Conservation (phyloP, 106 monocot species). For the Platanthera guangdongensis region DNA sequence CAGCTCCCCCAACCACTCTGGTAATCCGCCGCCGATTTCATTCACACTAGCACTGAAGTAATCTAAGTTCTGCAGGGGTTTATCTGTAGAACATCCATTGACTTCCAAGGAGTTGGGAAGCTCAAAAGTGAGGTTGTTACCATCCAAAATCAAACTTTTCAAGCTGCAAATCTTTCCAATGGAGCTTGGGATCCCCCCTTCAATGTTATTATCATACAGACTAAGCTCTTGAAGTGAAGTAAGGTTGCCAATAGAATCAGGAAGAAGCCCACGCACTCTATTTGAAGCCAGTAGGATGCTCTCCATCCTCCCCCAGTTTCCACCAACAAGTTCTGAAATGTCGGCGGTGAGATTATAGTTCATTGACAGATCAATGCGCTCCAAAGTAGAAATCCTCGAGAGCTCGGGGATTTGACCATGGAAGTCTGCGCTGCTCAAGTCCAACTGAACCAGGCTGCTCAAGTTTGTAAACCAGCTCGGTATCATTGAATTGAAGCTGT, state of each 20-base stretch:
- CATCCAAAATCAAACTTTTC: neutral
- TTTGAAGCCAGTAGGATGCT: neutral
- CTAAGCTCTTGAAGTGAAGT: slow-evolving; percentile 7
- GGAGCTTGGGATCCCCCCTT: slow-evolving; percentile 2
- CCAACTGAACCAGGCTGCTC: slow-evolving; percentile 8
- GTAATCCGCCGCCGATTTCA: neutral
- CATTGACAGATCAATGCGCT: neutral
- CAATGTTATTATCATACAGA: slow-evolving; percentile 2
- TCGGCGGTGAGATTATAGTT: slow-evolving; percentile 8
- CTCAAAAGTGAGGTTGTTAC: neutral
- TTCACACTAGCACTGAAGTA: neutral
- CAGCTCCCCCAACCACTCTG: slow-evolving; percentile 6
- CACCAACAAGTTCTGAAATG: slow-evolving; percentile 5
- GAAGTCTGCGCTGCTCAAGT: neutral
- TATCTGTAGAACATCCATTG: neutral
- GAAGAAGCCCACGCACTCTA: neutral
- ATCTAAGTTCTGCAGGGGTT: neutral
- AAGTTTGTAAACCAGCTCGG: slow-evolving; percentile 17
- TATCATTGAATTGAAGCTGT: slow-evolving; percentile 11
- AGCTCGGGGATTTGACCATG: neutral
- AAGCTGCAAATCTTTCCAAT: slow-evolving; percentile 12
- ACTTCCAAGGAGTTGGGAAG: neutral
- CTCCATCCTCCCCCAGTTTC: slow-evolving; percentile 8
- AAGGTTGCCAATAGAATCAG: slow-evolving; percentile 5
- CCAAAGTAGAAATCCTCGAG: neutral